Base-by-base conservation (phyloP, 352 stramenopile genomes). In the Albugo candida region DNA sequence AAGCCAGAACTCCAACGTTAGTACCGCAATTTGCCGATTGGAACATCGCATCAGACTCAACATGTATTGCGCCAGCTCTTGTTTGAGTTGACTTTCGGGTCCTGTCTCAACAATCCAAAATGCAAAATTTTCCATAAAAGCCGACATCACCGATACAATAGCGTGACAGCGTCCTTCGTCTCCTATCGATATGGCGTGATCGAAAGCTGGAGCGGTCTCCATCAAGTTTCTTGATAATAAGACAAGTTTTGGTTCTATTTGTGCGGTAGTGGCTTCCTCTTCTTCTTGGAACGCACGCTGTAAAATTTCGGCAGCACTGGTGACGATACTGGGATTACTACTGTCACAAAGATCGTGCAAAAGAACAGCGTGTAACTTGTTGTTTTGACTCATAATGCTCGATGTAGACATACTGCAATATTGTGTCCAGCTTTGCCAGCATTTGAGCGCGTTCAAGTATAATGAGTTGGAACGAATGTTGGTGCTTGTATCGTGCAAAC, bases 1-100 rank as follows among this genome's bases (percentile, higher is more conserved):
- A 4, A 81, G 47, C 72, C 72, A 84, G 47, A 84, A 84, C 48
- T 84, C 72, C 1, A 84, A 58, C 17, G 72, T 81, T 24, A 84
- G 58, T 12, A 68, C 81, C 19, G 72, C 69, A 27, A 84, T 84
- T 50, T 82, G 69, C 6, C 72, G 67, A n/a, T 65, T 68, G 2
- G 69, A 67, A 14, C 82, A 67, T 11, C 61, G 52, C 18, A 65
- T 59, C 17, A 84, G 56, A 41, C 59, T 61, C 14, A 84, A 55
- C 72, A 84, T 77, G 8, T 81, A 43, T 11, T 77, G 60, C 6
- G 61, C 69, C 1, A 82, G 42, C 13, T 56, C 63, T 17, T 61
- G 39, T 13, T 60, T 56, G 3, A 43, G 8, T 43, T 19, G 19
- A 57, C 81, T 66, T 1, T 56, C 57, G 14, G 59, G 36, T 11